Evolutionary conservation across 202 grass and related monocot species (phyloP).

Genomic region (Bolboschoenoplectus hybrid): DNA sequence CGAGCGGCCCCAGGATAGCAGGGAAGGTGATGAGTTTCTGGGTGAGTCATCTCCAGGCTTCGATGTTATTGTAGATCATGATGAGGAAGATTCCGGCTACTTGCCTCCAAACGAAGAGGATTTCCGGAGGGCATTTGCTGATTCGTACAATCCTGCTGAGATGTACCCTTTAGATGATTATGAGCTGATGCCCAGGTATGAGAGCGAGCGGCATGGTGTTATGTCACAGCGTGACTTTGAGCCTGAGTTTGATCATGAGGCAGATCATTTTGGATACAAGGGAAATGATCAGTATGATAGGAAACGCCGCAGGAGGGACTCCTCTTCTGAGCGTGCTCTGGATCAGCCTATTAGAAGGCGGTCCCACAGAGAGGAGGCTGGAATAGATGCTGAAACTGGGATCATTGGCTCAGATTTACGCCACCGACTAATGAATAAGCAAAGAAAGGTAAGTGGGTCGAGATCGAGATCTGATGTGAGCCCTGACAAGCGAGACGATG

Average conservation of each 20-base stretch:
- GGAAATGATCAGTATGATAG: conserved; percentile 58
- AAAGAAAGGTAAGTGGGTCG: conserved; percentile 57
- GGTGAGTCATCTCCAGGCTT: conserved; percentile 88
- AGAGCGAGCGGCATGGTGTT: conserved; percentile 44
- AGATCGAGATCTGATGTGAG: conserved; percentile 44
- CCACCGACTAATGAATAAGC: conserved; percentile 59
- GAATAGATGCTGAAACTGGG: conserved; percentile 40
- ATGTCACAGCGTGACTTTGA: conserved; percentile 57
- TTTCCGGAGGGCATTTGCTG: conserved; percentile 49
- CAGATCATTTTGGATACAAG: conserved; percentile 39
- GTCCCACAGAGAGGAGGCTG: conserved; percentile 44
- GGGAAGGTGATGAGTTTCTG: conserved; percentile 69
- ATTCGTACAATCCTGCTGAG: conserved; percentile 39
- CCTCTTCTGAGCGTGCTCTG: conserved; percentile 66
- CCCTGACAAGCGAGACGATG: conserved; percentile 55
- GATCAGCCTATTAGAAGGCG: conserved; percentile 60
- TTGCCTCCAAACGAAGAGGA: conserved; percentile 56
- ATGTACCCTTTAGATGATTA: conserved; percentile 73
- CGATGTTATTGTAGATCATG: conserved; percentile 91
- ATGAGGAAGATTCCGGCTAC: conserved; percentile 64
- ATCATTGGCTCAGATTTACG: conserved; percentile 77
- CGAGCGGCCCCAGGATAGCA: conserved; percentile 64
- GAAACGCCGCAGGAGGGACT: conserved; percentile 56
- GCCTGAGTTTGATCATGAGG: conserved; percentile 51
- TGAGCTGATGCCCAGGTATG: conserved; percentile 52